Percentiles rank a stretch among this genome's conserved stretches.
Conservation (phyloP, 768 basidiomycete species). For the Pleurotus eryngii region DNA sequence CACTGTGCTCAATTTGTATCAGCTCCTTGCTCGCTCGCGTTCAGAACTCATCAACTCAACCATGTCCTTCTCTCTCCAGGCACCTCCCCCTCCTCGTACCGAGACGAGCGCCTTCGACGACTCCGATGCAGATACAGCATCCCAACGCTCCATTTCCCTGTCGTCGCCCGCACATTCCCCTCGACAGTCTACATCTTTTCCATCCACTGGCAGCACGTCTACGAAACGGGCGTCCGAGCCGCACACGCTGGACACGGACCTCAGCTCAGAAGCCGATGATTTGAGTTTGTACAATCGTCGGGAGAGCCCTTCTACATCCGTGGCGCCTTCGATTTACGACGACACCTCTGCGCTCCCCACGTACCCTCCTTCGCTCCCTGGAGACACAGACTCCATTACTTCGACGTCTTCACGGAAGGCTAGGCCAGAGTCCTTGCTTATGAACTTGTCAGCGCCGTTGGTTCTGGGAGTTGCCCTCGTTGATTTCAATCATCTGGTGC, state of each 20-base stretch:
- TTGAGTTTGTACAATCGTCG: slow-evolving; percentile 45
- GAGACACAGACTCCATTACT: slow-evolving; percentile 52
- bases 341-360: slow-evolving; percentile 40
- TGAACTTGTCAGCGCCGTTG: slow-evolving; percentile 60
- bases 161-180: slow-evolving; percentile 61
- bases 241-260: slow-evolving; percentile 51
- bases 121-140: slow-evolving; percentile 73
- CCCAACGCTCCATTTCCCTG: slow-evolving; percentile 74
- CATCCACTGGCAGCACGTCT: slow-evolving; percentile 16
- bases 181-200: slow-evolving; percentile 27
- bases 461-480: slow-evolving; percentile 88
- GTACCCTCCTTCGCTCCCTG: slow-evolving; percentile 56
- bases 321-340: slow-evolving; percentile 44
- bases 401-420: slow-evolving; percentile 64
- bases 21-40: slow-evolving; percentile 4
- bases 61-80: slow-evolving; percentile 22
- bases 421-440: slow-evolving; percentile 74
- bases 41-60: slow-evolving; percentile 30
- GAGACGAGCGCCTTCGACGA: slow-evolving; percentile 26
- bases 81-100: slow-evolving; percentile 25
- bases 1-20: not conserved
- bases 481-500: slow-evolving; percentile 91
- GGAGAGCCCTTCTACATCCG: slow-evolving; percentile 52
- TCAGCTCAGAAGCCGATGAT: slow-evolving; percentile 52
- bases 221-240: slow-evolving; percentile 40